Percentiles rank a stretch among this genome's conserved stretches.
Evolutionary conservation across 2,329 filamentous ascomycete genomes (phyloP).

Genomic region (Claviceps quebecensis): DNA sequence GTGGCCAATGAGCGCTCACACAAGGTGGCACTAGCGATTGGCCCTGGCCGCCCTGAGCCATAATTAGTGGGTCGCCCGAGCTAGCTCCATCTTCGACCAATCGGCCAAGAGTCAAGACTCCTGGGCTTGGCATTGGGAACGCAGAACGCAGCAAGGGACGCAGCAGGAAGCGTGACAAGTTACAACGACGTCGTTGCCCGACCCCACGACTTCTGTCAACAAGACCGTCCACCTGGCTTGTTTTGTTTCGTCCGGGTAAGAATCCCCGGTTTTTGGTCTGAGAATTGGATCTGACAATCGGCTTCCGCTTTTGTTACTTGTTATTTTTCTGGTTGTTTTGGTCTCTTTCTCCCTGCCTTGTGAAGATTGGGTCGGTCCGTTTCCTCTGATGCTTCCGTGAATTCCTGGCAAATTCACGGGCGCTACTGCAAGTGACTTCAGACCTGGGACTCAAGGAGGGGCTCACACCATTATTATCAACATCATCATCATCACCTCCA

Average conservation of each 20-base stretch:
- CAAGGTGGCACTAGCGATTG: not conserved
- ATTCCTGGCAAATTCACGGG: not conserved
- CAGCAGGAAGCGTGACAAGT: not conserved
- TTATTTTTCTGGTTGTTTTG: not conserved
- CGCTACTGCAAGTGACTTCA: not conserved
- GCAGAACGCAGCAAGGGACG: not conserved
- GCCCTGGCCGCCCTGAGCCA: not conserved
- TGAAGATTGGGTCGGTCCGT: not conserved
- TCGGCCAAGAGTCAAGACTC: not conserved
- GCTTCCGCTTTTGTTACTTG: not conserved
- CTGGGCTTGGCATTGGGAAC: not conserved
- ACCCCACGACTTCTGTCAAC: slow-evolving; percentile 1
- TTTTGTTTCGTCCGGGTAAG: slow-evolving; percentile 4
- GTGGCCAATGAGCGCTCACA: not conserved
- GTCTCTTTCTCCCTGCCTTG: not conserved
- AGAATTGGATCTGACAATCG: not conserved
- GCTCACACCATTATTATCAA: not conserved
- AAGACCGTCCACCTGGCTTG: slow-evolving; percentile 1
- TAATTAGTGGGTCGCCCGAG: not conserved
- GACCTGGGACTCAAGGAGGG: not conserved
- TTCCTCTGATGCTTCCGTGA: not conserved
- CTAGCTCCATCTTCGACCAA: not conserved
- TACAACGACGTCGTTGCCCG: not conserved
- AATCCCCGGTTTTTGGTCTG: not conserved
- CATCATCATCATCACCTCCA: not conserved